Conservation (phyloP, 2,329 filamentous ascomycete species). For the Aspergillus piperis region DNA sequence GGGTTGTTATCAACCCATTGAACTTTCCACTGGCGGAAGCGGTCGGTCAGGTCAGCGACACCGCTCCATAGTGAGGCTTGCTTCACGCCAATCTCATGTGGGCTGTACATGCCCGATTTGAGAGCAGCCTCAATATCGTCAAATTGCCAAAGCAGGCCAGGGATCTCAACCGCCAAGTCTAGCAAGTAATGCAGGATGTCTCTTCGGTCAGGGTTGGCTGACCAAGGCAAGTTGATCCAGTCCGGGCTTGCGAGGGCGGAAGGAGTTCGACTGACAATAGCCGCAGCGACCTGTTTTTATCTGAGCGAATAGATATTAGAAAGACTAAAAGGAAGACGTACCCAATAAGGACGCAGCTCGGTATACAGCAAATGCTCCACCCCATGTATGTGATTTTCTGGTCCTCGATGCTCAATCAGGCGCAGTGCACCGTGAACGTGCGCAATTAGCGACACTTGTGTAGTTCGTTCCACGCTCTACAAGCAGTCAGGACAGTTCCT, state of each 20-base stretch:
- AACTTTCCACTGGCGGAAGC: conserved; percentile 35
- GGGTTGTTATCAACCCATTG: conserved; percentile 36
- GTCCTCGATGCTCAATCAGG: conserved; percentile 41
- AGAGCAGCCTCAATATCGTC: conserved; percentile 33
- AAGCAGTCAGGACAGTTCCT: conserved; percentile 2
- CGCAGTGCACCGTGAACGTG: conserved; percentile 40
- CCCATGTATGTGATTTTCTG: conserved; percentile 42
- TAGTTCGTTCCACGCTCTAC: conserved; percentile 41
- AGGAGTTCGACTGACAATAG: conserved; percentile 33
- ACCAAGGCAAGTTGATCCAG: conserved; percentile 45
- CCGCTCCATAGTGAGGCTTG: conserved; percentile 37
- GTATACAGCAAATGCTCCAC: conserved; percentile 43
- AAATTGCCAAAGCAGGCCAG: conserved; percentile 32
- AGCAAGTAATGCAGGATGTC: conserved; percentile 41
- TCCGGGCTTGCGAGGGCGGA: conserved; percentile 40
- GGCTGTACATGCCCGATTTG: conserved; percentile 24
- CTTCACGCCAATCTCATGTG: conserved; percentile 36
- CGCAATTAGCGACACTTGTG: conserved; percentile 32
- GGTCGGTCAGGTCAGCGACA: conserved; percentile 34
- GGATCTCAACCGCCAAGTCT: conserved; percentile 39
- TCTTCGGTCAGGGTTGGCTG: conserved; percentile 37
- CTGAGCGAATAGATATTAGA: background rate
- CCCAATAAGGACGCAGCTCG: conserved; percentile 44
- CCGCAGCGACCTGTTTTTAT: conserved; percentile 31
- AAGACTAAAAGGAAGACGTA: conserved; percentile 19